Conservation (phyloP, 1,284 basidiomycete species). For the Phaffia rhodozyma region DNA sequence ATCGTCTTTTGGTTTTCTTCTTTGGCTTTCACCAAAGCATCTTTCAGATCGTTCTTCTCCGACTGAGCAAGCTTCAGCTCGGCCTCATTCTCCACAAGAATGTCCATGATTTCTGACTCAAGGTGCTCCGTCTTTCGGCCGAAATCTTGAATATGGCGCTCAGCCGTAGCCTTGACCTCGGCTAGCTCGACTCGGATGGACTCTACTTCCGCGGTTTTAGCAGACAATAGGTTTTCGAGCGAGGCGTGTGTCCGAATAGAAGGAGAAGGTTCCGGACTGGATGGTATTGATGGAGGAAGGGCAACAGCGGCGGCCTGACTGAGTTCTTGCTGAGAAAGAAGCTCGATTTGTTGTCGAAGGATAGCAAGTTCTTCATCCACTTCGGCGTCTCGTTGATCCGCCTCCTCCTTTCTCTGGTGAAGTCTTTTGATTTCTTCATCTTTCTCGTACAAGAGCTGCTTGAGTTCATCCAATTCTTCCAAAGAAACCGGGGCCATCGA, state of each 20-base stretch:
- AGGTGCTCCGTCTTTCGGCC: conserved; percentile 11
- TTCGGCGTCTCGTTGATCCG: background rate
- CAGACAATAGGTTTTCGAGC: too few species aligned
- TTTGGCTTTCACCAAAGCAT: conserved; percentile 1
- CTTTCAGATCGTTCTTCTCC: conserved; percentile 2
- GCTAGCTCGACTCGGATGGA: background rate
- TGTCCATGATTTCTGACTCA: conserved; percentile 3
- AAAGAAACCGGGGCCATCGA: background rate
- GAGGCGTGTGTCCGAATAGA: background rate
- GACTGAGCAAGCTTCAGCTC: background rate
- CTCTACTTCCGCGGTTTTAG: background rate
- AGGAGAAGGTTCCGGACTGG: background rate
- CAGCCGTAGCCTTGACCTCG: background rate
- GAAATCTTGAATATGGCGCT: background rate
- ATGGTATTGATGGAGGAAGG: background rate
- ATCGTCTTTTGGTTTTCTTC: background rate
- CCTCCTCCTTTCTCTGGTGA: background rate
- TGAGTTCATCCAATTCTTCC: background rate
- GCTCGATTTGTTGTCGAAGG: background rate
- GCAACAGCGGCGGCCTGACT: background rate
- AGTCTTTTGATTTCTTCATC: background rate
- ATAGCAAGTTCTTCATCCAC: background rate
- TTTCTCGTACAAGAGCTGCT: background rate
- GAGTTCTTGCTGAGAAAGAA: background rate
- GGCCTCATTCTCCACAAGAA: conserved; percentile 5